Evolutionary conservation across 2,329 filamentous ascomycete species (phyloP), one percentile per base, ranked within the genome.

Genomic region (Curvularia lunata): DNA sequence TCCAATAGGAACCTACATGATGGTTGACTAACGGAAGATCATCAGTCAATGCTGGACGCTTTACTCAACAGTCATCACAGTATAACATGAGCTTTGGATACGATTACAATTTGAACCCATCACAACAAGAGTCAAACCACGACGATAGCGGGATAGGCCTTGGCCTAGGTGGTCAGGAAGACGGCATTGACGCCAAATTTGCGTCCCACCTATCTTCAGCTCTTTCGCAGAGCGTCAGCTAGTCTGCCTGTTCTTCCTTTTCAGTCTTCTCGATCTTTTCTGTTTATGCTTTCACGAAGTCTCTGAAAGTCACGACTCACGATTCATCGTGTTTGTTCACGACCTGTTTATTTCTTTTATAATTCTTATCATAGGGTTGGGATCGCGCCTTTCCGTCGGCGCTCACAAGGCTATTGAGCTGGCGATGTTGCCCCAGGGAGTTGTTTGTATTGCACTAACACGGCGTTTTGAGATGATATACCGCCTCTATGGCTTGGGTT

Each of bases 111-210:
- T 65, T 76, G 56, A 64, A 64, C 23, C 64, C 67, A 9, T 66
- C 71, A 1, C 73, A 75, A 50, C 67, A 71, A 54, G 74, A 77
- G 37, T 60, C 58, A 16, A 70, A 63, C 50, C 72, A 70, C 49
- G 73, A 76, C 48, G 74, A 77, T 52, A 75, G 72, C 57, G 73
- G 71, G 18, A 75, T 75, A 32, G 70, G 66, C 48, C 68, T 74
- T 54, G 73, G 71, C 27, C 73, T 75, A 37, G 70, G 66, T 50
- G 67, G 71, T 18, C 64, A 75, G 5, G 73, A 76, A 34, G 74
- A 77, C 30, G 64, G 68, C n/a, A 69, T 75, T 34, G 73, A 76
- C 19, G 66, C 71, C 13, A 76, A 74, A 46, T 74, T 75, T 49
- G 64, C 68, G 25, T 58, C 64, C 10, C 69, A 70, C 43, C 66